phyloP scores from a whole-genome alignment of 2,329 filamentous ascomycete genomes.

The Trichophyton equinum region DNA sequence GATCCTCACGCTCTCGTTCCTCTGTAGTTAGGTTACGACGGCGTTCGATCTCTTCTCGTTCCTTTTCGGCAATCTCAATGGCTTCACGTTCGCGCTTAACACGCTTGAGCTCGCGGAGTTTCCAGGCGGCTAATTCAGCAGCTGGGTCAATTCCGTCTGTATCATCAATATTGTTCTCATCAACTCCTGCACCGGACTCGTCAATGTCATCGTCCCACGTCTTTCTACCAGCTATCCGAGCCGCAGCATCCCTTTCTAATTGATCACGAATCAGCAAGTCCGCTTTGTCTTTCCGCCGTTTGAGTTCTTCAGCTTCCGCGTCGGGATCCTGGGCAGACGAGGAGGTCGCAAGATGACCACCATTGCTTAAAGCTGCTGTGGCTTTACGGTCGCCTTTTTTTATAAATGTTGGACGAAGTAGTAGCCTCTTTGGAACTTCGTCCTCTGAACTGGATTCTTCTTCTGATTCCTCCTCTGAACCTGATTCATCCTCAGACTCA shows the following conservation, averaged over 20 bases:
- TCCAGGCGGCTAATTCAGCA: slow-evolving; percentile 86
- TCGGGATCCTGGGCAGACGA: slow-evolving; percentile 21
- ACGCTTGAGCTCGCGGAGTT: slow-evolving; percentile 76
- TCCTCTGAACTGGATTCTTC: slow-evolving; percentile 9
- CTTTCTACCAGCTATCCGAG: slow-evolving; percentile 61
- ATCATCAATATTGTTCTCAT: slow-evolving; percentile 69
- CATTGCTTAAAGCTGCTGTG: slow-evolving; percentile 17
- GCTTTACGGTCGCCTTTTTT: slow-evolving; percentile 49
- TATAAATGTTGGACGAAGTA: slow-evolving; percentile 55
- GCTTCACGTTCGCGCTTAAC: slow-evolving; percentile 75
- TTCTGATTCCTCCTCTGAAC: slow-evolving; percentile 6
- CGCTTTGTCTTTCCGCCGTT: slow-evolving; percentile 48
- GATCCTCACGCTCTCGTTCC: slow-evolving; percentile 76
- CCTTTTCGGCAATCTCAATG: slow-evolving; percentile 71
- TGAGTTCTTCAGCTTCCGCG: slow-evolving; percentile 36
- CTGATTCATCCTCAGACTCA: not conserved
- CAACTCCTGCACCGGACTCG: slow-evolving; percentile 52
- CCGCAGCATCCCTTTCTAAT: slow-evolving; percentile 66
- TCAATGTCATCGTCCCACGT: slow-evolving; percentile 63
- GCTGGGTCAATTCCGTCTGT: slow-evolving; percentile 76
- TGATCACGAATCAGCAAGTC: slow-evolving; percentile 80
- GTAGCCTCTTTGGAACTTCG: slow-evolving; percentile 42
- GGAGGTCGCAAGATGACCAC: slow-evolving; percentile 13
- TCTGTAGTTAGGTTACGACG: slow-evolving; percentile 74
- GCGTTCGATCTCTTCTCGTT: slow-evolving; percentile 80